Base-by-base conservation (phyloP, 441 rosid genomes). In the Theobroma grandiflorum region DNA sequence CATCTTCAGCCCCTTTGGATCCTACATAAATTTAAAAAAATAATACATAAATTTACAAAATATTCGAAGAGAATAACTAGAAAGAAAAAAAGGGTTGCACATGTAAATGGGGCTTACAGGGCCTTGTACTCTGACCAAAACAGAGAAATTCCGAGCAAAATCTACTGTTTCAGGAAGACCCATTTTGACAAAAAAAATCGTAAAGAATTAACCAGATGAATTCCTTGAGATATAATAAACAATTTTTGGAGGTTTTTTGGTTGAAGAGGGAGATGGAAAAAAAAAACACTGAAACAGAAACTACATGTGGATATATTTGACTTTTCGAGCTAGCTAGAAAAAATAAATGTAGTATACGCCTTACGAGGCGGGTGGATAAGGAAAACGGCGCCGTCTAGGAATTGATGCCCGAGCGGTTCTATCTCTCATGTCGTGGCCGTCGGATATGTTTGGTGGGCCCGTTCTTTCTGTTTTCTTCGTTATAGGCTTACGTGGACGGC, bases 1-100 rank as follows among this genome's bases (percentile, higher is more conserved):
- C 99, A 95, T 94, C 95, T 95, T 95, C 81, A 93, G 52, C 53
- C 99, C 95, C 84, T 92, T 94, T 0, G 99, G 99, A 49, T 97
- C 99, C 98, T 95, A 80, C 47, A 75, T 66, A 37, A 79, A 43
- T 40, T 57, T 31, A 20, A 55, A 72, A 45, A 61, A 37, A 47
- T 65, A 37, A 47, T 65, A 40, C 42, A 64, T 1, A 74, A 71
- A 47, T 3, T 16, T 47, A 55, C 47, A 4, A 42, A 72, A 45
- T 20, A 22, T 14, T 18, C 57, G 15, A 47, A 26, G 31, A 26
- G 31, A 26, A 70, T 4, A 69, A 62, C 12, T 0, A 11, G 31
- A 20, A 20, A 58, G 0, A 20, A 2, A 61, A 31, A 62, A n/a
- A 50, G 6, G 18, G 6, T 15, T 14, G 55, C 55, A 50, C 3